Evolutionary conservation across 345 rosid genomes (phyloP), one percentile per base, ranked within the genome.

Genomic region (Sonneratia alba): DNA sequence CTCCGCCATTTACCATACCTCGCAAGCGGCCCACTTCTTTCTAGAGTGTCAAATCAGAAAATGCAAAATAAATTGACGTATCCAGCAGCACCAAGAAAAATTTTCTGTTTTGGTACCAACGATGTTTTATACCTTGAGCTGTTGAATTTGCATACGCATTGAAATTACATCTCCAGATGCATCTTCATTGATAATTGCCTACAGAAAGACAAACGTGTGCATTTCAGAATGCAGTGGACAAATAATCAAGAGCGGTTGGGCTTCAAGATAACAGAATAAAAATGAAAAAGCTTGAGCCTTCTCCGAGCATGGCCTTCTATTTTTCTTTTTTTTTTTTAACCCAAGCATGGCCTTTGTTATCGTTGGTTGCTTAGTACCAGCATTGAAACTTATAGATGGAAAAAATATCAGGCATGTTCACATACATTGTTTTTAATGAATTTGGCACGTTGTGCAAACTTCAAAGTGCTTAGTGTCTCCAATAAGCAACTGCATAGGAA

Each of bases 371-470:
- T 19, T 4, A 18, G 45, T 5, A 42, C 6, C 45, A 42, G 45
- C 45, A 42, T 42, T 42, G 16, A 3, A 9, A 49, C 55, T 49
- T 49, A 21, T 27, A 56, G 32, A 21, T 56, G 32, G 24, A 42
- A 36, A 55, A 73, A 15, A 38, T 6, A 34, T 62, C 36, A 73
- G 53, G 27, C 19, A 57, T 68, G 36, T 15, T 72, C 59, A 79
- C 87, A 47, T 90, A 92, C 99, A 76, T 95, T 95, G 80, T 95
- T 95, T 84, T 89, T 92, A 22, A 95, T 92, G 80, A 90, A 90
- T 76, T 95, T 95, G 68, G 99, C 99, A 71, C 99, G 93, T 82
- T 95, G 98, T 37, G 98, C 99, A 81, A 95, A 95, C 90, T 95
- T 95, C 84, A 95, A 82, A 71, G 99, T 95, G 85, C 98, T 90